Base-by-base conservation (phyloP, 2,329 filamentous ascomycete genomes). In the Trichoderma sp. region DNA sequence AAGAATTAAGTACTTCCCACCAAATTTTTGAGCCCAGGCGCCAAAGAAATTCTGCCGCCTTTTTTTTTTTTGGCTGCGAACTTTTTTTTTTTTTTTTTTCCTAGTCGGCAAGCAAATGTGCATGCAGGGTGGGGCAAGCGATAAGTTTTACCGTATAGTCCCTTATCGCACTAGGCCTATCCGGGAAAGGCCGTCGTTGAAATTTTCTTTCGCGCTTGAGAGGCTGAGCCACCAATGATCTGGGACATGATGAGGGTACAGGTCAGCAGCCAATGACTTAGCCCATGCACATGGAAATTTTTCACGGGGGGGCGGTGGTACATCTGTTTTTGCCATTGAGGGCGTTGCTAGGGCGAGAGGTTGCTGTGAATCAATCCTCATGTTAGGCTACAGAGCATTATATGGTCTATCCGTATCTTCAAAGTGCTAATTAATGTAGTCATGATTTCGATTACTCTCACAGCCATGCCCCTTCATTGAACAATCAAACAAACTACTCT, bases 1-100 rank as follows among this genome's bases (percentile, higher is more conserved):
- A 76, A 79, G 76, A 78, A 78, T 76, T 78, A 77, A 78, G 76
- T 78, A 77, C 76, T 76, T 72, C 73, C 73, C 73, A 22, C 64
- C 71, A 70, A 73, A 74, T 54, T 54, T 52, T 54, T 34, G 52
- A 29, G 29, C 52, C 29, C 15, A 5, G 42, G n/a, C 42, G 42
- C 42, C 42, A 45, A 45, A 45, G 42, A 22, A 73, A 75, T 76
- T 76, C 59, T 52, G 59, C 59, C 59, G 59, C 59, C 39, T 53
- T 72, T 73, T 72, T 71, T 45, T 72, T 59, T 72, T 72, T n/a
- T n/a, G n/a, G 73, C 73, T 73, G 71, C 75, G 59, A 68, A 68
- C 50, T 64, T 68, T 74, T 76, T 78, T 78, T 78, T 75, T 75
- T 74, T 74, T 64, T 64, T 71, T 72, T 73, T 68, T n/a, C n/a